Percentiles rank a stretch among this genome's conserved stretches.
Conservation (phyloP, 2,329 filamentous ascomycete species). For the Colletotrichum lindemuthianum region DNA sequence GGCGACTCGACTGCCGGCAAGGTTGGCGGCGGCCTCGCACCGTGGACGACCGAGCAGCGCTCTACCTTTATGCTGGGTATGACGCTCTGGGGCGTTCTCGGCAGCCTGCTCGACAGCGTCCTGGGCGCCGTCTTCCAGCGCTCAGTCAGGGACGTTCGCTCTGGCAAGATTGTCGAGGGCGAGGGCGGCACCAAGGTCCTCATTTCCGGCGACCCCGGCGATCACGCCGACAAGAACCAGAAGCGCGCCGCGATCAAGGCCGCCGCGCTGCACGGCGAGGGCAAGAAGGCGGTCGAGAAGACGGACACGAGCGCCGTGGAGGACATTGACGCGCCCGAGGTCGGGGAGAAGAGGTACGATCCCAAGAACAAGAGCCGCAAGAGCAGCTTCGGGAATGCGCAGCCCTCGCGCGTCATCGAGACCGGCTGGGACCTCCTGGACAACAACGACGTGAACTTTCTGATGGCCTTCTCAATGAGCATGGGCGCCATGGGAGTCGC, state of each 20-base stretch:
- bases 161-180: slow-evolving; percentile 90
- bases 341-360: slow-evolving; percentile 57
- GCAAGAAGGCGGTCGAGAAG: slow-evolving; percentile 54
- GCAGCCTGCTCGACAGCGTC: slow-evolving; percentile 87
- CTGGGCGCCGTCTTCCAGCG: slow-evolving; percentile 87
- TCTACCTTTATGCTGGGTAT: slow-evolving; percentile 64
- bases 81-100: slow-evolving; percentile 78
- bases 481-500: slow-evolving; percentile 77
- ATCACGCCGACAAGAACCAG: slow-evolving; percentile 39
- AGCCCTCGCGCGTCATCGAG: slow-evolving; percentile 71
- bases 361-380: slow-evolving; percentile 59
- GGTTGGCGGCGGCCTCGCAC: slow-evolving; percentile 53
- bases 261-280: slow-evolving; percentile 54
- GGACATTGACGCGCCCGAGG: slow-evolving; percentile 46
- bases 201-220: slow-evolving; percentile 48
- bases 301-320: slow-evolving; percentile 38
- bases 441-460: slow-evolving; percentile 94
- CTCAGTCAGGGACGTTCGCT: slow-evolving; percentile 84
- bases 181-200: slow-evolving; percentile 74
- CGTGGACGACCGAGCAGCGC: slow-evolving; percentile 61
- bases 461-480: slow-evolving; percentile 89
- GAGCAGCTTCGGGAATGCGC: slow-evolving; percentile 63
- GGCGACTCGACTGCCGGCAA: slow-evolving; percentile 47
- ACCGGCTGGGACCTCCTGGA: slow-evolving; percentile 80
- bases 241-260: slow-evolving; percentile 53